Conservation (phyloP, 306 rosid species). For the Alnus rubra region DNA sequence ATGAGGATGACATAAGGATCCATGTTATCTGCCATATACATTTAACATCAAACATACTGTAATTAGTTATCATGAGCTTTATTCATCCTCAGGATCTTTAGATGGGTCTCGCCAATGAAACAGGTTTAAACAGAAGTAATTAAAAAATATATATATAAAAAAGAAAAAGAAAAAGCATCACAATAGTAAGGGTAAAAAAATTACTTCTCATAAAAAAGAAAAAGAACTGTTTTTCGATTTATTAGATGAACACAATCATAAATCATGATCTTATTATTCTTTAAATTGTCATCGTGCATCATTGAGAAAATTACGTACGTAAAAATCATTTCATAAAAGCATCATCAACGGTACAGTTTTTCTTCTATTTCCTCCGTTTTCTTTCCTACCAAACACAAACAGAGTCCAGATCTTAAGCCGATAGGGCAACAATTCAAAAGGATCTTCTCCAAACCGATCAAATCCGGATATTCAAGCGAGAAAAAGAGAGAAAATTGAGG, state of each 20-base stretch:
- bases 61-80: neutral
- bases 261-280: no score
- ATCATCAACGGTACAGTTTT: neutral
- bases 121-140: neutral
- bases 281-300: neutral
- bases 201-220: no score
- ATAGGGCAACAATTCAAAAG: neutral
- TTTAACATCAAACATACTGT: neutral
- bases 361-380: neutral
- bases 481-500: neutral
- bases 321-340: neutral
- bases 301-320: neutral
- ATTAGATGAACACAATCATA: neutral
- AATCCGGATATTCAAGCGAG: neutral
- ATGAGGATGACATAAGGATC: constrained; percentile 72
- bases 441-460: neutral
- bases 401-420: neutral
- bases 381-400: neutral
- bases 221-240: no score
- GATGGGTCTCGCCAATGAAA: neutral
- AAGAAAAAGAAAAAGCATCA: no score
- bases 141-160: no score
- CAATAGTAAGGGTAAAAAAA: no score
- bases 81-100: neutral
- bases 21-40: constrained; percentile 55